phyloP scores from a whole-genome alignment of 192 early-diverging fungal genomes.

The Endogone sp. region DNA sequence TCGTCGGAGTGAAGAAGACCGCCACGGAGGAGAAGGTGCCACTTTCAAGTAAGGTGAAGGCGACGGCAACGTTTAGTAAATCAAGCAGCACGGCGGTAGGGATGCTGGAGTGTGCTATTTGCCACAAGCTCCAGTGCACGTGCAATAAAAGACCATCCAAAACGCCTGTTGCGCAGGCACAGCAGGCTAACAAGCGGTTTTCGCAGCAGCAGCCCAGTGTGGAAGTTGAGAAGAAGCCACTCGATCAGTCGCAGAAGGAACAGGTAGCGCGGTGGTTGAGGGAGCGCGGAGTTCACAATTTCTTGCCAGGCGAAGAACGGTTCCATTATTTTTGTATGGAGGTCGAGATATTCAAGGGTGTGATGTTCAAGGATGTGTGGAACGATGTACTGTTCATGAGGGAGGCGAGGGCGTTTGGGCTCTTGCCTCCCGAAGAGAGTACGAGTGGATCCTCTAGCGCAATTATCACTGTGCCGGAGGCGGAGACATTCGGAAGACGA shows the following conservation, averaged over 20 bases:
- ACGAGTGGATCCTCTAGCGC: neutral
- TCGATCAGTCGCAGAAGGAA: neutral
- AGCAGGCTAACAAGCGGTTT: neutral
- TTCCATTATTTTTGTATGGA: constrained; percentile 40
- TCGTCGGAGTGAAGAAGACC: neutral
- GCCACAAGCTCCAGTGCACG: neutral
- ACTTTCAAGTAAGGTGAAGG: neutral
- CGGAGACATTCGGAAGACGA: neutral
- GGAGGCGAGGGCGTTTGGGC: constrained; percentile 9
- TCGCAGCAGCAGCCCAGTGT: too few species aligned
- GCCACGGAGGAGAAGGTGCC: neutral
- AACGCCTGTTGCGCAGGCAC: too few species aligned
- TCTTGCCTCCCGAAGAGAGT: neutral
- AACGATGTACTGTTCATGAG: constrained; percentile 17
- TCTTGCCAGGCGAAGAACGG: constrained; percentile 35
- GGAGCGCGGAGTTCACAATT: constrained; percentile 29
- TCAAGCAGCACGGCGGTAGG: too few species aligned
- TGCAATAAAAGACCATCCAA: neutral
- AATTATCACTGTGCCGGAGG: neutral
- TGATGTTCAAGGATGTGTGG: constrained; percentile 18
- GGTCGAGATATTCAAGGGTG: constrained; percentile 24
- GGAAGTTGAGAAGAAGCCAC: neutral
- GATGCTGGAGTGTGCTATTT: neutral
- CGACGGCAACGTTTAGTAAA: neutral
- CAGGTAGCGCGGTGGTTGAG: constrained; percentile 28